phyloP scores from a whole-genome alignment of 73 alveolate species.

The Paramecium sonneborni region DNA sequence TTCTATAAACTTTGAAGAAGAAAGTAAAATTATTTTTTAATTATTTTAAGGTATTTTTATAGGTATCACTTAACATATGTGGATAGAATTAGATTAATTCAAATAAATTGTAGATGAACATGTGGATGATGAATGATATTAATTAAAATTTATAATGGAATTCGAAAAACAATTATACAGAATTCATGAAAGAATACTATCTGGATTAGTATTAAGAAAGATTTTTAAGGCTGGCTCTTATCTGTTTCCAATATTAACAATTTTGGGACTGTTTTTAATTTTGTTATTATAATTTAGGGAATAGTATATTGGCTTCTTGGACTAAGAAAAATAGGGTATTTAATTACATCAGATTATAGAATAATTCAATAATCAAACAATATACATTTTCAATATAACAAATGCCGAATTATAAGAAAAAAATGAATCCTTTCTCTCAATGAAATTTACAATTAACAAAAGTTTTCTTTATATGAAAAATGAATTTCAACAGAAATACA shows the following conservation, averaged over 20 bases:
- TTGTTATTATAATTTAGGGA: not conserved
- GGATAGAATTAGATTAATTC: not conserved
- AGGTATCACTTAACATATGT: not conserved
- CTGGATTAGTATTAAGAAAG: not conserved
- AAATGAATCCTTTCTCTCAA: not conserved
- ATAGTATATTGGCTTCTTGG: not conserved
- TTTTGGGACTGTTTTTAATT: not conserved
- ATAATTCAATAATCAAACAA: not conserved
- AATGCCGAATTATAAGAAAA: not conserved
- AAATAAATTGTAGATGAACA: not conserved
- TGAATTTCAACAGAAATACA: not conserved
- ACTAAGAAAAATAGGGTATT: not conserved
- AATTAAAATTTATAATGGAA: not conserved
- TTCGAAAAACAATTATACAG: slow-evolving; percentile 35
- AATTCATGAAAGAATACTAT: slow-evolving; percentile 6
- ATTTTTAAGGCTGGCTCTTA: not conserved
- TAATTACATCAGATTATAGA: not conserved
- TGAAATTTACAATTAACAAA: not conserved
- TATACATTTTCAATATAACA: not conserved
- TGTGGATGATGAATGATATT: not conserved
- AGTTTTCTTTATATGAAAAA: not conserved
- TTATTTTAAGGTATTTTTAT: not conserved
- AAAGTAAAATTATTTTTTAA: not conserved
- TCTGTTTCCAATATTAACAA: not conserved
- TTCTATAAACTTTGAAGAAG: slow-evolving; percentile 51